These are phyloP conservation scores for Pisolithus microcarpus DNA, from an alignment of 768 basidiomycete genomes.

Conservation along the genomic window DNA sequence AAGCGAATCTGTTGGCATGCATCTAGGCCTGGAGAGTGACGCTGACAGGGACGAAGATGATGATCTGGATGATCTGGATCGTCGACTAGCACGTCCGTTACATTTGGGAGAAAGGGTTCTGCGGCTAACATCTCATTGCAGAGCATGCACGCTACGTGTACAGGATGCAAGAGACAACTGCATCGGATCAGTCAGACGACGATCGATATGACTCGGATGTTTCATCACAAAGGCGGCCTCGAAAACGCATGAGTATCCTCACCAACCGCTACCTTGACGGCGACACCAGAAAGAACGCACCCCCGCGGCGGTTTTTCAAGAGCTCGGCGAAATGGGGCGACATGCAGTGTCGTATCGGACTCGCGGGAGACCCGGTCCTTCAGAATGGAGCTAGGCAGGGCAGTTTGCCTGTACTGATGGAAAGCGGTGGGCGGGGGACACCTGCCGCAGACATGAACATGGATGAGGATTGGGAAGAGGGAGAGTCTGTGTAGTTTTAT, in stretches of 20 bases:
- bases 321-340: constrained; percentile 35
- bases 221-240: constrained; percentile 32
- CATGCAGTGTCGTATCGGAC: constrained; percentile 15
- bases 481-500: constrained; percentile 15
- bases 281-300: constrained; percentile 23
- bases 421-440: constrained; percentile 16
- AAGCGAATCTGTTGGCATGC: constrained; percentile 53
- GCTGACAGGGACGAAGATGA: constrained; percentile 34
- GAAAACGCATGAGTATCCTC: constrained; percentile 62
- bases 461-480: constrained; percentile 28
- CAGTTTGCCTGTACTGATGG: constrained; percentile 20
- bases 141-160: constrained; percentile 66
- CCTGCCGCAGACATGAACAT: constrained; percentile 8
- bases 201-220: constrained; percentile 46
- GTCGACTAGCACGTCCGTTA: constrained; percentile 59
- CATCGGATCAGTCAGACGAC: constrained; percentile 43
- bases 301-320: constrained; percentile 55
- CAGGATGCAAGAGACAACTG: constrained; percentile 44
- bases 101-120: neutral
- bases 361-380: constrained; percentile 18
- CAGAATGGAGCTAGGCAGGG: constrained; percentile 12
- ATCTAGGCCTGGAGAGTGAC: constrained; percentile 50
- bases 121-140: constrained; percentile 17
- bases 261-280: constrained; percentile 54
- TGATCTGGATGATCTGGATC: constrained; percentile 56